phyloP scores from a whole-genome alignment of 108 stramenopile species.

The Fistulifera pelliculosa region DNA sequence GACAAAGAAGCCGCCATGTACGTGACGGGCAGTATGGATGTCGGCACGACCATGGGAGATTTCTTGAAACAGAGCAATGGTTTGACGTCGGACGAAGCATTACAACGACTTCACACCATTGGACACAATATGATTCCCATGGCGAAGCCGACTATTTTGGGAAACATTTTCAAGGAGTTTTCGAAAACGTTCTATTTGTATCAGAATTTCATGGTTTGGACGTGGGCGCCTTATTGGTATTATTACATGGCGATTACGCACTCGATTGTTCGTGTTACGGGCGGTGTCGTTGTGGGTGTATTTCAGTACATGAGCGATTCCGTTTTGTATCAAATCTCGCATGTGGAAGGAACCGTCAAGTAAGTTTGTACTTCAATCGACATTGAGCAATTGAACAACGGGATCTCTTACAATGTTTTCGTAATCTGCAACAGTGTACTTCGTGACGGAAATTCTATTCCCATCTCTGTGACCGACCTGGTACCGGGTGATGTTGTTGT shows the following conservation, averaged over 20 bases:
- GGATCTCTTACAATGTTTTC: background rate
- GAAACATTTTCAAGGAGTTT: conserved; percentile 35
- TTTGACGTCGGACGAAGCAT: conserved; percentile 27
- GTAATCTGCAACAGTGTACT: conserved; percentile 13
- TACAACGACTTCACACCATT: conserved; percentile 18
- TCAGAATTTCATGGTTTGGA: conserved; percentile 61
- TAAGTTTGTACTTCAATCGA: background rate
- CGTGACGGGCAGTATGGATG: background rate
- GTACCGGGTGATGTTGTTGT: conserved; percentile 52
- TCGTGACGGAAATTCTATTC: conserved; percentile 29
- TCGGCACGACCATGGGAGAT: conserved; percentile 16
- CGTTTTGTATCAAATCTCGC: conserved; percentile 33
- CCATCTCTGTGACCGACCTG: conserved; percentile 30
- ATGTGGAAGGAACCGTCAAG: conserved; percentile 27
- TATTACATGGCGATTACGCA: conserved; percentile 52
- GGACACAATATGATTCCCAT: conserved; percentile 43
- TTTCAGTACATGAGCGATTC: conserved; percentile 40
- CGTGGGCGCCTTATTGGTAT: conserved; percentile 40
- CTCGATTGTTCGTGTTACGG: conserved; percentile 20
- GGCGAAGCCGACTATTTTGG: conserved; percentile 30
- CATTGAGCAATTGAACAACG: too few species aligned
- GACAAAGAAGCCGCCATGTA: conserved; percentile 5
- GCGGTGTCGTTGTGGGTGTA: conserved; percentile 30
- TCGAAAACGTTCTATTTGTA: conserved; percentile 53
- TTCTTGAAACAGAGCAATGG: conserved; percentile 25